phyloP scores from a whole-genome alignment of 768 basidiomycete genomes.

The Lactarius trivialis region DNA sequence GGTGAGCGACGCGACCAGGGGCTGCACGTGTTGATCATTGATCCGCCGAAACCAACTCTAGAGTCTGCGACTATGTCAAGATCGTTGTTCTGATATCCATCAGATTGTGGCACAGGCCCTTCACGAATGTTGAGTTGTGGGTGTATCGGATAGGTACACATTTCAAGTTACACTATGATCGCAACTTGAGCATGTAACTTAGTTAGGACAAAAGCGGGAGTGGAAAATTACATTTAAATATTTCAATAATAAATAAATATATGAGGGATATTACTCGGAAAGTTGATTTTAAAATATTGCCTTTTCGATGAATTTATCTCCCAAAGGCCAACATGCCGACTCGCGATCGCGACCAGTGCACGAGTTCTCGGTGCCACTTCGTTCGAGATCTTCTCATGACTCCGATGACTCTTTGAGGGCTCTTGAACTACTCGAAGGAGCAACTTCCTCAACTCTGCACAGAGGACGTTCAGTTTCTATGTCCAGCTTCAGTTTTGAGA shows the following conservation, averaged over 20 bases:
- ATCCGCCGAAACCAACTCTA: constrained; percentile 26
- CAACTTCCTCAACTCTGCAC: constrained; percentile 27
- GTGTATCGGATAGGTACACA: not conserved
- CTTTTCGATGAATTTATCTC: constrained; percentile 36
- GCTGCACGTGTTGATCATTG: constrained; percentile 8
- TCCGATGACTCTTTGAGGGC: constrained; percentile 73
- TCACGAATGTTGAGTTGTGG: constrained; percentile 32
- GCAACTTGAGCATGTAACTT: not conserved
- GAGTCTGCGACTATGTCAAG: constrained; percentile 68
- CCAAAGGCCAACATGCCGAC: constrained; percentile 26
- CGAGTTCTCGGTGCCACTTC: constrained; percentile 5
- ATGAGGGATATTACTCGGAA: not conserved
- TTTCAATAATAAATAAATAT: not conserved
- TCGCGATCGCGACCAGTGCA: constrained; percentile 7
- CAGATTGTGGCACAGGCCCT: constrained; percentile 67
- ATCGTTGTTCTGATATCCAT: constrained; percentile 69
- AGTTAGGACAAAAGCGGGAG: not conserved
- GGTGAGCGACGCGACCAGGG: constrained; percentile 40
- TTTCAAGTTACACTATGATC: not conserved
- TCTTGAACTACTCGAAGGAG: constrained; percentile 69
- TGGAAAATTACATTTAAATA: not conserved
- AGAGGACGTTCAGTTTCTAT: constrained; percentile 52
- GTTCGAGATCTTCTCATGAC: constrained; percentile 43
- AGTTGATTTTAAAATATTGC: not conserved
- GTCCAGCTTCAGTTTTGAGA: constrained; percentile 73